These are phyloP conservation scores for Leccinum subatratum DNA, from an alignment of 1,284 basidiomycete species.

Conservation along the genomic window DNA sequence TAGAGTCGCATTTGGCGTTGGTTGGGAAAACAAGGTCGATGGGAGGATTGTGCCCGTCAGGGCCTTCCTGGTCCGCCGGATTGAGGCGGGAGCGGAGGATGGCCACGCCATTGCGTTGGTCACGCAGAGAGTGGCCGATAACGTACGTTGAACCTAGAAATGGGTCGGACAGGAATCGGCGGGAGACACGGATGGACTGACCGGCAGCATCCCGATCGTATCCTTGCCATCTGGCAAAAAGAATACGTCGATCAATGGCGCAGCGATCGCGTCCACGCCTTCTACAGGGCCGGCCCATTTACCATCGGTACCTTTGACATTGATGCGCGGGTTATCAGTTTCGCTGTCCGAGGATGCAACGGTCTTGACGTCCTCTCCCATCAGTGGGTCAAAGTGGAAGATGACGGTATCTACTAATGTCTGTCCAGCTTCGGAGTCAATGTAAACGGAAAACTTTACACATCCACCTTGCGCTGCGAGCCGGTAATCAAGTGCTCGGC, in stretches of 20 bases:
- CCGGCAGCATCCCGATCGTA: constrained; percentile 59
- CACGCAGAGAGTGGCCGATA: constrained; percentile 54
- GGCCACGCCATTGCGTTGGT: constrained; percentile 52
- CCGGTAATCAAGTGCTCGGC: constrained; percentile 49
- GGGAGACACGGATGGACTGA: constrained; percentile 21
- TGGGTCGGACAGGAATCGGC: background rate
- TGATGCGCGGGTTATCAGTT: background rate
- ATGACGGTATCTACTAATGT: constrained; percentile 62
- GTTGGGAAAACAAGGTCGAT: constrained; percentile 56
- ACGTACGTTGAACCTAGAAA: constrained; percentile 53
- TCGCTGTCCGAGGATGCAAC: constrained; percentile 14
- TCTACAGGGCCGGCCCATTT: constrained; percentile 36
- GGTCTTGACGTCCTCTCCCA: constrained; percentile 54
- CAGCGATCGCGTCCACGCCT: constrained; percentile 57
- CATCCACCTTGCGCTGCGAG: constrained; percentile 56
- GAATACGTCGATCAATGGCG: constrained; percentile 56
- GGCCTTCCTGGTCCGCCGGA: constrained; percentile 33
- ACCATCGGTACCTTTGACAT: constrained; percentile 11
- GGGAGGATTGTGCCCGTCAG: constrained; percentile 53
- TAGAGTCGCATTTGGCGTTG: constrained; percentile 69
- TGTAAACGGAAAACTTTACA: background rate
- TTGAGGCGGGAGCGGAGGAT: background rate
- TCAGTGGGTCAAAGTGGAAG: constrained; percentile 77
- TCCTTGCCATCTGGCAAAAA: constrained; percentile 44
- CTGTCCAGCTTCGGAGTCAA: constrained; percentile 17